These are phyloP conservation scores for Sarocladiaceae sp. DNA, from an alignment of 2,329 filamentous ascomycete genomes.

Conservation along the genomic window DNA sequence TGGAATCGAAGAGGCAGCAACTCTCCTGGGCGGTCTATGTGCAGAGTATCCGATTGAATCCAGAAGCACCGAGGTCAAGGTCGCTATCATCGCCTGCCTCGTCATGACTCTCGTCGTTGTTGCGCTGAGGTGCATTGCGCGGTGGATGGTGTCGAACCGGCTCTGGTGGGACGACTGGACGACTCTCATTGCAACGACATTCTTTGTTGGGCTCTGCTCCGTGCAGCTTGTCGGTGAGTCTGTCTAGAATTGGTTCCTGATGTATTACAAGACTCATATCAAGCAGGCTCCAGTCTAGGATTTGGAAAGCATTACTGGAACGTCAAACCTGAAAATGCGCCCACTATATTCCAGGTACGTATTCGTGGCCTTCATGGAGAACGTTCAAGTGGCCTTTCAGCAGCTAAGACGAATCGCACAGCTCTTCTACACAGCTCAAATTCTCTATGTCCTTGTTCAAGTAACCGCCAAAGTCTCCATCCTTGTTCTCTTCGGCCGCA, in stretches of 20 bases:
- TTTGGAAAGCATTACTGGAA: constrained; percentile 21
- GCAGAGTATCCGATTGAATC: background rate
- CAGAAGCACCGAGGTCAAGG: constrained; percentile 13
- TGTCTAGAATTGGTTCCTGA: no score
- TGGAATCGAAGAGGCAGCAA: background rate
- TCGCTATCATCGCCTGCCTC: constrained; percentile 22
- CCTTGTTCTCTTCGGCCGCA: constrained; percentile 18
- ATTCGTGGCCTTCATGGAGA: background rate
- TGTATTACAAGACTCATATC: background rate
- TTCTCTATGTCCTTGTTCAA: constrained; percentile 20
- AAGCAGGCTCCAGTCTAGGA: background rate
- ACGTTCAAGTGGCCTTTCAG: background rate
- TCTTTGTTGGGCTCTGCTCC: background rate
- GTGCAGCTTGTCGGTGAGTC: background rate
- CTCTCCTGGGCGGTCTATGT: background rate
- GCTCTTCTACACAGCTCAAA: constrained; percentile 17
- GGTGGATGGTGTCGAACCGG: background rate
- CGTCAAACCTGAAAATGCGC: constrained; percentile 13
- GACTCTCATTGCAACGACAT: background rate
- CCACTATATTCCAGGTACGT: constrained; percentile 10
- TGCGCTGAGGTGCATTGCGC: background rate
- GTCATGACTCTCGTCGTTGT: background rate
- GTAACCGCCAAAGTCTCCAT: constrained; percentile 19
- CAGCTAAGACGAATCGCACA: background rate
- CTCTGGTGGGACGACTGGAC: background rate